Evolutionary conservation across 345 rosid species (phyloP).

Genomic region (Eucalyptus melliodora): DNA sequence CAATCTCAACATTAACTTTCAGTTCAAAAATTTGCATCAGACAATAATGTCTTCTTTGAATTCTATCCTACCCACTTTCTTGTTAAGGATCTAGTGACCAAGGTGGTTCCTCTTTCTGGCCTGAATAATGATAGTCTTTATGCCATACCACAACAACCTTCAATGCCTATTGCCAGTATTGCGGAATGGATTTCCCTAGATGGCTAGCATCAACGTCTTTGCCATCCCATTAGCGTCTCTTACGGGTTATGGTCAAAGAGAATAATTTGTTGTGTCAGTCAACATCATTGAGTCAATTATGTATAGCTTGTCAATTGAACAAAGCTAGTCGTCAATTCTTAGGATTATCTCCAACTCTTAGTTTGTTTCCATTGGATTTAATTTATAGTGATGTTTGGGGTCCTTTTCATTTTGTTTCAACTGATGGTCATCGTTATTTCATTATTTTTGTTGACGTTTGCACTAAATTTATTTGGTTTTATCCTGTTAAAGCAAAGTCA

Average conservation of each 20-base stretch:
- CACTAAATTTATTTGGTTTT: background rate
- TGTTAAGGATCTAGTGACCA: background rate
- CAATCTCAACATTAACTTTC: background rate
- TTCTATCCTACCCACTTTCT: background rate
- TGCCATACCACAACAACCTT: background rate
- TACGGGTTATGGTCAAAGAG: background rate
- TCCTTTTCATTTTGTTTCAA: too few relatives aligned
- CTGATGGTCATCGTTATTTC: background rate
- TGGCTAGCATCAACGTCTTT: background rate
- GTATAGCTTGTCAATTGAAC: background rate
- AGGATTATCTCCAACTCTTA: background rate
- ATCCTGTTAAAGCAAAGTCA: background rate
- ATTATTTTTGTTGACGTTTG: background rate
- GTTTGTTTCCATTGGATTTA: background rate
- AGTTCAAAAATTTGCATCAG: background rate
- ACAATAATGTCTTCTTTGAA: too few relatives aligned
- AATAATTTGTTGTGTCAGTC: background rate
- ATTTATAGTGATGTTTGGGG: background rate
- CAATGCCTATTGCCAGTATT: background rate
- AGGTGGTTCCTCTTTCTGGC: background rate
- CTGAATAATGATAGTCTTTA: background rate
- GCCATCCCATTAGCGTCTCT: background rate
- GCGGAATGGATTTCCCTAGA: background rate
- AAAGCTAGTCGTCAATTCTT: background rate
- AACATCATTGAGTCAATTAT: background rate